Evolutionary conservation across 345 rosid genomes (phyloP).

Genomic region (Odontarrhena argentea): DNA sequence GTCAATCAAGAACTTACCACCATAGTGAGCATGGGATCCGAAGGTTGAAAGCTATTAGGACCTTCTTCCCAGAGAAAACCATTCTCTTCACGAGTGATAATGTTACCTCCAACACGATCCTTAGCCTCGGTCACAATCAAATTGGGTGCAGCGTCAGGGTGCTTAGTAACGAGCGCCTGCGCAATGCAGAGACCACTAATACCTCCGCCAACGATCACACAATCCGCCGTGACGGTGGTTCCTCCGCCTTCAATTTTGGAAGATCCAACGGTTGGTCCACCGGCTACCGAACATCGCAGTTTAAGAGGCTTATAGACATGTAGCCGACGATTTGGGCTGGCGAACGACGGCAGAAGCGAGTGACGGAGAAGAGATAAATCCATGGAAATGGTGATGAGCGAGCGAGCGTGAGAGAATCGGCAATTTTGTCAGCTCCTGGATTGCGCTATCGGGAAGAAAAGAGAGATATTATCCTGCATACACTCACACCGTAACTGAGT

Average conservation of each 20-base stretch:
- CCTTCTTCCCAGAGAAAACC: constrained; percentile 97
- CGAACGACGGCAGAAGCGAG: constrained; percentile 41
- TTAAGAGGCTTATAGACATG: constrained; percentile 39
- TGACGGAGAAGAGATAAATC: constrained; percentile 53
- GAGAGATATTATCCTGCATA: constrained; percentile 29
- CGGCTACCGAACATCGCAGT: constrained; percentile 76
- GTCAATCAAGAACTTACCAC: constrained; percentile 52
- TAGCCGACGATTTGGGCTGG: constrained; percentile 29
- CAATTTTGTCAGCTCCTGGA: constrained; percentile 32
- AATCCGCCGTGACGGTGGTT: constrained; percentile 53
- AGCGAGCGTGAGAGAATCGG: constrained; percentile 16
- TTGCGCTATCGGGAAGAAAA: constrained; percentile 33
- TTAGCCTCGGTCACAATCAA: constrained; percentile 85
- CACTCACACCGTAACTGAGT: constrained; percentile 24
- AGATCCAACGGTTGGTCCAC: constrained; percentile 55
- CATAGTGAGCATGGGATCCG: constrained; percentile 91
- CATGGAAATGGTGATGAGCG: constrained; percentile 44
- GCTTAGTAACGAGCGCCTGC: constrained; percentile 83
- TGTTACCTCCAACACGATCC: constrained; percentile 87
- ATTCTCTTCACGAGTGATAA: constrained; percentile 74
- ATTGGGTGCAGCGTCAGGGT: constrained; percentile 58
- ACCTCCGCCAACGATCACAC: constrained; percentile 85
- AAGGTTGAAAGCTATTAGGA: constrained; percentile 95
- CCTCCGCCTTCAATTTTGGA: constrained; percentile 46
- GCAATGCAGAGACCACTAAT: constrained; percentile 95